Evolutionary conservation across 1,284 basidiomycete genomes (phyloP), one percentile per base, ranked within the genome.

Genomic region (Ceratobasidium sp.): DNA sequence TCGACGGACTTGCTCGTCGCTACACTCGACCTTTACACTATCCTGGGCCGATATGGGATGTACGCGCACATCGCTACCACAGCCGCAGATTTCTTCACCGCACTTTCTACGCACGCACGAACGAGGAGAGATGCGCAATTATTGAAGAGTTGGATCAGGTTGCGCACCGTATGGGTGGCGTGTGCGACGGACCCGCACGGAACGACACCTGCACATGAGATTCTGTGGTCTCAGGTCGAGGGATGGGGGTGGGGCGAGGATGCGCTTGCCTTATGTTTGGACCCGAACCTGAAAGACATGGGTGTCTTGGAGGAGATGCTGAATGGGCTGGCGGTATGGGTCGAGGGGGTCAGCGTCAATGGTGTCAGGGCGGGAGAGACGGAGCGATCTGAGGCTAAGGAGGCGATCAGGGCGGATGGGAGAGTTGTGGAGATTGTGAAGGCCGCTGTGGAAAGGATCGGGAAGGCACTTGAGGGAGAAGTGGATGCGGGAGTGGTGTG

Each of bases 111-210:
- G n/a, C 76, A 76, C 59, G 76, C 76, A 26, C 69, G 82, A 18
- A 74, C 82, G n/a, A 80, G 80, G 75, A 73, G 76, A 2, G 58
- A 61, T 11, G n/a, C 57, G 46, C n/a, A 30, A 18, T 76, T 82
- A 4, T 78, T 79, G 14, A 49, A 16, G 61, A 44, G 57, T 11
- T 94, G 86, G 87, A 82, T 82, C 14, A 80, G 79, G 50, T 80
- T 94, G 2, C 77, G 94, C 1, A 86, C 88, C 69, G 82, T 85
- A 0, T 98, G 95, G 95, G 91, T 85, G 7, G 84, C 88, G 0
- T 96, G 94, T 76, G 93, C 95, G 0, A 86, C 88, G 23, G 93
- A 98, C 79, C 96, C 96, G 1, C 96, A 98, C 80, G 85, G 87
- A 73, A 96, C 95, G 7, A 91, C 89, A 7, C 94, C 93, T 0